phyloP scores from a whole-genome alignment of 1,284 basidiomycete species.

The Moesziomyces sp. region DNA sequence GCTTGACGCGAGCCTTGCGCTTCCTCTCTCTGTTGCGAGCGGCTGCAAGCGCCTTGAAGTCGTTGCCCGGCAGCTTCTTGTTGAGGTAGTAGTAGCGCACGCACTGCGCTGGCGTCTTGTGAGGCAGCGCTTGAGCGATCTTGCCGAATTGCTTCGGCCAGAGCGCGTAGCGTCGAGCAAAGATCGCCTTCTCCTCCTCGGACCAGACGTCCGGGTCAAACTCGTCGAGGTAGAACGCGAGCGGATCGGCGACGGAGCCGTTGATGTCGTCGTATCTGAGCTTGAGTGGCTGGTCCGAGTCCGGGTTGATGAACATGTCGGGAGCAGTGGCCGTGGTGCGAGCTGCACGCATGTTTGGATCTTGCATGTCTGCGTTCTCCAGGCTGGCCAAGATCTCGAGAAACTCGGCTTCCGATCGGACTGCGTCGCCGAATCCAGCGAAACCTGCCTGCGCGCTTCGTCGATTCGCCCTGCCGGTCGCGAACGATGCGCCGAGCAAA shows the following conservation, averaged over 20 bases:
- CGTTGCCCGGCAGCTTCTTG: constrained; percentile 75
- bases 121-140: constrained; percentile 81
- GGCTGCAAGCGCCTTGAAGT: constrained; percentile 62
- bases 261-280: constrained; percentile 83
- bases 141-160: constrained; percentile 92
- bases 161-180: constrained; percentile 82
- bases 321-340: constrained; percentile 90
- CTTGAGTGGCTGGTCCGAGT: constrained; percentile 71
- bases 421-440: constrained; percentile 80
- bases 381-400: constrained; percentile 93
- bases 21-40: constrained; percentile 63
- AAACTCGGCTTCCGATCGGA: constrained; percentile 94
- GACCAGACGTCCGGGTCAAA: constrained; percentile 75
- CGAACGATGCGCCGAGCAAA: constrained; percentile 23
- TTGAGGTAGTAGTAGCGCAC: constrained; percentile 94
- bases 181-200: constrained; percentile 81
- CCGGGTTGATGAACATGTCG: constrained; percentile 83
- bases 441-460: constrained; percentile 48
- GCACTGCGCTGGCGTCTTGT: constrained; percentile 89
- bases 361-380: constrained; percentile 89
- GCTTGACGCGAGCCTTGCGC: constrained; percentile 63
- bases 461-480: constrained; percentile 50
- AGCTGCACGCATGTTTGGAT: constrained; percentile 85
- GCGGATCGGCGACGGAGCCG: constrained; percentile 81
- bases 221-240: constrained; percentile 72